A percentile compares a stretch with the other conserved stretches of the same genome.
phyloP scores from a whole-genome alignment of 73 alveolate species.

The Breviolum minutum region DNA sequence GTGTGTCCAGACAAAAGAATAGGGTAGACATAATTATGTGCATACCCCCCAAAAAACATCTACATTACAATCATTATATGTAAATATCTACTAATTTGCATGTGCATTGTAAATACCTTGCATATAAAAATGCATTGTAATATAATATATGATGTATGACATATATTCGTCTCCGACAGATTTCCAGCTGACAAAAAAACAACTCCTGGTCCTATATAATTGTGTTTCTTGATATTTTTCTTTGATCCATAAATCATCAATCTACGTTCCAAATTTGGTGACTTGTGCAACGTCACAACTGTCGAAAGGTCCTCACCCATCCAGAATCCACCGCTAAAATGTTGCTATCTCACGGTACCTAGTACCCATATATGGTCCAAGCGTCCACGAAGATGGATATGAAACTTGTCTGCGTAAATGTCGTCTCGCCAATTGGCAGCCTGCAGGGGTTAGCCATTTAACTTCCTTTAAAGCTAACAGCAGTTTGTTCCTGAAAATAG shows the following conservation, averaged over 20 bases:
- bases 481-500: too few relatives aligned
- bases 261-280: background rate
- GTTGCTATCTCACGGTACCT: background rate
- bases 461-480: too few relatives aligned
- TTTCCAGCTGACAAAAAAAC: too few relatives aligned
- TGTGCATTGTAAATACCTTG: too few relatives aligned
- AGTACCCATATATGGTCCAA: background rate
- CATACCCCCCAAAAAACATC: too few relatives aligned
- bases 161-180: too few relatives aligned
- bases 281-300: background rate
- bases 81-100: too few relatives aligned
- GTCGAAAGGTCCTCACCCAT: background rate
- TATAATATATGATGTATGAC: too few relatives aligned
- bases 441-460: background rate
- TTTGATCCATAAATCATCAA: background rate
- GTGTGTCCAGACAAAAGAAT: too few relatives aligned
- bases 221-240: background rate
- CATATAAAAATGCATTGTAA: too few relatives aligned
- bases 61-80: too few relatives aligned
- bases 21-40: too few relatives aligned
- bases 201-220: background rate
- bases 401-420: constrained; percentile 70
- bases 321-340: background rate
- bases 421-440: constrained; percentile 68
- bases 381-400: background rate